Conservation (phyloP, 2,329 filamentous ascomycete species). For the Juglanconis sp. region DNA sequence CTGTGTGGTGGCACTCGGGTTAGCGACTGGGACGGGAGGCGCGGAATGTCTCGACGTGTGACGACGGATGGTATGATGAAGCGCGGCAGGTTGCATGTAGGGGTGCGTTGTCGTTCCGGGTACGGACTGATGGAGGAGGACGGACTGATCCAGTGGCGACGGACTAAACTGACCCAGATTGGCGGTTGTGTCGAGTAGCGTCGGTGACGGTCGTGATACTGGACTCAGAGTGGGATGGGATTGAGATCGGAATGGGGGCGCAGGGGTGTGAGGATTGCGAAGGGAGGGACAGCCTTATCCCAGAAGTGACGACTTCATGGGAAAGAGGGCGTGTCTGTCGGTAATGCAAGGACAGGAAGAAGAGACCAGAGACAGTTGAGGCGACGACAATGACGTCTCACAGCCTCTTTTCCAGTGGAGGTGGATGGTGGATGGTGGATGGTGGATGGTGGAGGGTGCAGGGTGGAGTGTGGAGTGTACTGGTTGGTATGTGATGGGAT, state of each 20-base stretch:
- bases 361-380: background rate
- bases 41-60: conserved; percentile 6
- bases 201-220: background rate
- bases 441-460: background rate
- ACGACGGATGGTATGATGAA: conserved; percentile 6
- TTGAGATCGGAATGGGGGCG: background rate
- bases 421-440: conserved; percentile 1
- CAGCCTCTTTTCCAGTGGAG: conserved; percentile 4
- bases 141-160: background rate
- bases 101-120: conserved; percentile 8
- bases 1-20: conserved; percentile 27
- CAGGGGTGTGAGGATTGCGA: background rate
- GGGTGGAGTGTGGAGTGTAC: background rate
- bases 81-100: conserved; percentile 6
- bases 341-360: background rate
- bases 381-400: conserved; percentile 5
- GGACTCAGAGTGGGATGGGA: background rate
- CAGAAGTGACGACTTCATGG: conserved; percentile 15
- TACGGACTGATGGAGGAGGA: background rate
- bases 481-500: background rate
- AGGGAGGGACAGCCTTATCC: conserved; percentile 15
- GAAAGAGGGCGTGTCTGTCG: conserved; percentile 6
- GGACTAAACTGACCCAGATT: conserved; percentile 12
- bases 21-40: conserved; percentile 32
- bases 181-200: background rate